Evolutionary conservation across 495 filamentous ascomycete species (phyloP), one percentile per base, ranked within the genome.

Genomic region (Xanthoparmelia taractica): DNA sequence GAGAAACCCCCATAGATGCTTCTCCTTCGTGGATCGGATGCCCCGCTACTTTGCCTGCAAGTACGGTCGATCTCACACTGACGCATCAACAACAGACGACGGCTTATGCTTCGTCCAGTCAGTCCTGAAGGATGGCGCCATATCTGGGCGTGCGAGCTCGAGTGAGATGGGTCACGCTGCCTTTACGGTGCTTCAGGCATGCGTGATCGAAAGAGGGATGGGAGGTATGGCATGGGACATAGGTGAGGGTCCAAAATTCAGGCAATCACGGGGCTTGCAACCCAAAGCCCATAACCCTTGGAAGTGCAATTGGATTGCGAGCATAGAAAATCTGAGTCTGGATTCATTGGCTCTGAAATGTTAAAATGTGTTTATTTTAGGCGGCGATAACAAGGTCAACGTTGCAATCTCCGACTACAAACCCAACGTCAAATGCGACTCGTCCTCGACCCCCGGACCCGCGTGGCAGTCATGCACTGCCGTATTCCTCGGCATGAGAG

Each of bases 81-180:
- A 54, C 29, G 6, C 29, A 8, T 20, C 0, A 25, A 27, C 11
- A 25, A 58, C 11, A 58, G 56, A 40, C 34, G 56, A 58, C 34
- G 56, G 56, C 12, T 18, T 58, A 12, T 58, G 56, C 34, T 58
- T 58, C 56, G 13, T 58, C 0, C 56, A 58, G 34, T 20, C 34
- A 25, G 0, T 58, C 7, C 10, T 58, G 1, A 29, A 8, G 2
- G 2, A 1, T 13, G 34, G 18, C 2, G 56, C 34, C 0, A 12
- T 25, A 2, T 20, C 13, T 25, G 56, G 56, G 0, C n/a, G 23
- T 3, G 56, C 56, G 23, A 23, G 4, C n/a, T 0, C 56, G n/a
- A 58, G 8, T 6, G 20, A 58, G 8, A 58, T 58, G 20, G 34
- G 34, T 2, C 56, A 29, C 17, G 56, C 56, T 18, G 56, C 36